These are phyloP conservation scores for Cordia subcordata DNA, from an alignment of 257 asterid species.

Conservation along the genomic window DNA sequence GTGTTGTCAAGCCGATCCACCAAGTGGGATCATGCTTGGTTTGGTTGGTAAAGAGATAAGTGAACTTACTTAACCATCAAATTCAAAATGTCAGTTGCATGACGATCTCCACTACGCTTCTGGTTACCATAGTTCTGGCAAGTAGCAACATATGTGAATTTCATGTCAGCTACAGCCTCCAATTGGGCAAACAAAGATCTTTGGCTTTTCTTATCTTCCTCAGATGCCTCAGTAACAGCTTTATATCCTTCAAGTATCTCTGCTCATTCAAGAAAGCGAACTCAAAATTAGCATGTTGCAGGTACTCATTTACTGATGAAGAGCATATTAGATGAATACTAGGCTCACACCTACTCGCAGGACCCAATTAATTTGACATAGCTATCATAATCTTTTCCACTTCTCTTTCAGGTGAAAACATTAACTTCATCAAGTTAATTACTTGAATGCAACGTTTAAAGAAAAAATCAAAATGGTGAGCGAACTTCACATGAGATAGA, in stretches of 20 bases:
- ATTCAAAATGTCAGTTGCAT: conserved; percentile 94
- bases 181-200: conserved; percentile 84
- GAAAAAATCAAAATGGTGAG: too few relatives aligned
- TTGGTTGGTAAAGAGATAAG: conserved; percentile 1
- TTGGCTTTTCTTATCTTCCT: conserved; percentile 82
- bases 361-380: neutral
- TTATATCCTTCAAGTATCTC: conserved; percentile 88
- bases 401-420: too few relatives aligned
- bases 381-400: neutral
- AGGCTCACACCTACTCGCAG: too few relatives aligned
- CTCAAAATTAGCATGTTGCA: conserved; percentile 9
- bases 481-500: too few relatives aligned
- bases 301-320: too few relatives aligned
- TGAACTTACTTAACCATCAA: conserved; percentile 94
- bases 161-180: conserved; percentile 98
- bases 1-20: too few relatives aligned
- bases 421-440: too few relatives aligned
- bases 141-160: conserved; percentile 94
- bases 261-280: conserved; percentile 29
- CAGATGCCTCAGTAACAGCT: conserved; percentile 60
- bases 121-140: conserved; percentile 98
- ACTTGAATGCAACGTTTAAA: too few relatives aligned
- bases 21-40: too few relatives aligned
- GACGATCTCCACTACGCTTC: conserved; percentile 94
- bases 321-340: too few relatives aligned